A percentile compares a stretch with the other conserved stretches of the same genome.
Conservation (phyloP, 768 basidiomycete genomes). For the Boletus pseudopeckii region DNA sequence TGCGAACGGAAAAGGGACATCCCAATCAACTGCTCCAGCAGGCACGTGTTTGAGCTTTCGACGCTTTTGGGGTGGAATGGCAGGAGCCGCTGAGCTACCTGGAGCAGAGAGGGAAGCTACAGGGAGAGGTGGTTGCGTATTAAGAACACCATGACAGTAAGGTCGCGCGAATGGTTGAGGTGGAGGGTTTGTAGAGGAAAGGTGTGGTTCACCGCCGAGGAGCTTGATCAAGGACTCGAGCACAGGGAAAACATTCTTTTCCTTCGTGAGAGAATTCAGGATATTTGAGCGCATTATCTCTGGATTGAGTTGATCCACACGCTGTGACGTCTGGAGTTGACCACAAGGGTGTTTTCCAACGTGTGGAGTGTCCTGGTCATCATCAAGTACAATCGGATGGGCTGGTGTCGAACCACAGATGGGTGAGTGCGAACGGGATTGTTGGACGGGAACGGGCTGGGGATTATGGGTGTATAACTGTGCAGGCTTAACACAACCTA, state of each 20-base stretch:
- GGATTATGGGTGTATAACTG: slow-evolving; percentile 12
- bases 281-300: slow-evolving; percentile 53
- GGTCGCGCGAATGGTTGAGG: slow-evolving; percentile 19
- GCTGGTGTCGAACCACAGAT: slow-evolving; percentile 50
- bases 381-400: slow-evolving; percentile 73
- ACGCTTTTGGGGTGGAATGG: slow-evolving; percentile 45
- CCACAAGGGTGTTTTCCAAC: slow-evolving; percentile 8
- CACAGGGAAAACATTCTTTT: slow-evolving; percentile 66
- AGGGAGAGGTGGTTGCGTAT: not conserved
- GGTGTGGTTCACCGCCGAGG: slow-evolving; percentile 38
- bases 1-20: slow-evolving; percentile 75
- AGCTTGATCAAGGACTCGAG: slow-evolving; percentile 60
- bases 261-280: slow-evolving; percentile 53
- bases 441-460: slow-evolving; percentile 21
- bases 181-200: slow-evolving; percentile 1
- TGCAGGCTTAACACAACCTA: slow-evolving; percentile 61
- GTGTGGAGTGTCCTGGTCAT: slow-evolving; percentile 39
- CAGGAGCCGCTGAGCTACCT: not conserved
- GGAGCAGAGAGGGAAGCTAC: not conserved
- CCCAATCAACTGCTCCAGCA: slow-evolving; percentile 80
- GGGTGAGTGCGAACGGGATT: slow-evolving; percentile 36
- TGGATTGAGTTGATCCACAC: slow-evolving; percentile 36
- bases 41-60: slow-evolving; percentile 66
- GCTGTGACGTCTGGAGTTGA: slow-evolving; percentile 8
- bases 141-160: slow-evolving; percentile 12